Evolutionary conservation across 345 rosid species (phyloP).

Genomic region (Luvunga scandens): DNA sequence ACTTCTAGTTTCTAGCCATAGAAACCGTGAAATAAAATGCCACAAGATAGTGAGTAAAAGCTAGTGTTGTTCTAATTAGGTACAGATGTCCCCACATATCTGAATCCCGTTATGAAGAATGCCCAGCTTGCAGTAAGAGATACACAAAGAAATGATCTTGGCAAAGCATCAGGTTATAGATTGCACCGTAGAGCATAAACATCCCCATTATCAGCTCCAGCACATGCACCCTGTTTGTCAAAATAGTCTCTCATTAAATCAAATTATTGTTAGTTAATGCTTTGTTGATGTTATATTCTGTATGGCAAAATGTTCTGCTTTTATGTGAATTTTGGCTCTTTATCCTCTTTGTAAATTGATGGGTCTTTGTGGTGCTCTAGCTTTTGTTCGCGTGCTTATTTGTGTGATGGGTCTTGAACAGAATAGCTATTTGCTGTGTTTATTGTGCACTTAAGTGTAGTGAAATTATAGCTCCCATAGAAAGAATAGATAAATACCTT

Average conservation of each 20-base stretch:
- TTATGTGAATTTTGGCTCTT: not conserved
- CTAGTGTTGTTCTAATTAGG: constrained; percentile 9
- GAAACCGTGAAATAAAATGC: not conserved
- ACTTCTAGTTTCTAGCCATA: not conserved
- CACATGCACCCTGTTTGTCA: constrained; percentile 11
- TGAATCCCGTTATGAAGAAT: constrained; percentile 25
- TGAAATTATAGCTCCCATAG: not conserved
- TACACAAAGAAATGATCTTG: constrained; percentile 28
- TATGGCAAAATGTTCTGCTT: not conserved
- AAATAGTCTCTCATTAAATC: not conserved
- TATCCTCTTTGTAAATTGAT: not conserved
- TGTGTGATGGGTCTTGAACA: not conserved
- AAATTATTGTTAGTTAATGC: not conserved
- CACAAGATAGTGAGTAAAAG: not conserved
- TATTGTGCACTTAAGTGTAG: not conserved
- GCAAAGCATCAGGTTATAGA: constrained; percentile 20
- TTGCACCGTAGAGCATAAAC: constrained; percentile 25
- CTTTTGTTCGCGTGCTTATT: not conserved
- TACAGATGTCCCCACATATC: constrained; percentile 24
- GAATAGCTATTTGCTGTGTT: not conserved
- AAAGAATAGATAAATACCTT: constrained; percentile 7
- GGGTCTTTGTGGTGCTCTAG: not conserved
- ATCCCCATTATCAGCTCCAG: constrained; percentile 26
- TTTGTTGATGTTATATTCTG: not conserved
- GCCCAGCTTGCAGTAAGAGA: constrained; percentile 28